Percentiles rank a stretch among this genome's conserved stretches.
Conservation (phyloP, 495 filamentous ascomycete genomes). For the Talaromyces thailandensis region DNA sequence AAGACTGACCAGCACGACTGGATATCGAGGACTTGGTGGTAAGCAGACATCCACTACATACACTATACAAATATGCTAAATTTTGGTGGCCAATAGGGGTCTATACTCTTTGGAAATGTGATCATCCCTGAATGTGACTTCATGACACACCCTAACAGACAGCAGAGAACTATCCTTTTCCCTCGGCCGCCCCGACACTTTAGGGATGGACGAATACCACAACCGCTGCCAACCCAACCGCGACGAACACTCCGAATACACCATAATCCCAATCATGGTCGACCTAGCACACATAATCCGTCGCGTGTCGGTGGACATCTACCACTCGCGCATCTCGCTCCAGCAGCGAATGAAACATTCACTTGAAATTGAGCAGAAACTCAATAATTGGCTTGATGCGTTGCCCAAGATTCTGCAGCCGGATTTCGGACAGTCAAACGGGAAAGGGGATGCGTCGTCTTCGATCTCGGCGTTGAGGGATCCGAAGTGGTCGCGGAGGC, state of each 20-base stretch:
- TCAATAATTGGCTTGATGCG: neutral
- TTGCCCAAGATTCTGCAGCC: neutral
- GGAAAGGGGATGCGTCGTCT: neutral
- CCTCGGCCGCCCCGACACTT: constrained; percentile 30
- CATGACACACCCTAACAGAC: neutral
- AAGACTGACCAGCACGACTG: constrained; percentile 27
- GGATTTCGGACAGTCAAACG: neutral
- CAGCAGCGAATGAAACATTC: constrained; percentile 29
- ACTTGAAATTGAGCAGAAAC: neutral
- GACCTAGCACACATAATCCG: constrained; percentile 32
- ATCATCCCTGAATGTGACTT: neutral
- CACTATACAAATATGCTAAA: neutral
- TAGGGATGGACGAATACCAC: constrained; percentile 37
- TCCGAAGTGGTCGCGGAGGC: neutral
- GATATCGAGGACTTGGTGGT: constrained; percentile 36
- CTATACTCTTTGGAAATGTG: constrained; percentile 35
- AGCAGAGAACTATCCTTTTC: constrained; percentile 34
- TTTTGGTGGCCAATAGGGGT: constrained; percentile 17
- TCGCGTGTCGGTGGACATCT: constrained; percentile 33
- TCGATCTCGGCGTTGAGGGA: neutral
- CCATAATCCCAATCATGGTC: constrained; percentile 35
- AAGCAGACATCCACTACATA: constrained; percentile 8
- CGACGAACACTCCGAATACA: constrained; percentile 26
- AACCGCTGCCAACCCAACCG: constrained; percentile 28
- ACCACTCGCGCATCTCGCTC: constrained; percentile 29